Evolutionary conservation across 2,329 filamentous ascomycete species (phyloP).

Genomic region (Septoria petroselini): DNA sequence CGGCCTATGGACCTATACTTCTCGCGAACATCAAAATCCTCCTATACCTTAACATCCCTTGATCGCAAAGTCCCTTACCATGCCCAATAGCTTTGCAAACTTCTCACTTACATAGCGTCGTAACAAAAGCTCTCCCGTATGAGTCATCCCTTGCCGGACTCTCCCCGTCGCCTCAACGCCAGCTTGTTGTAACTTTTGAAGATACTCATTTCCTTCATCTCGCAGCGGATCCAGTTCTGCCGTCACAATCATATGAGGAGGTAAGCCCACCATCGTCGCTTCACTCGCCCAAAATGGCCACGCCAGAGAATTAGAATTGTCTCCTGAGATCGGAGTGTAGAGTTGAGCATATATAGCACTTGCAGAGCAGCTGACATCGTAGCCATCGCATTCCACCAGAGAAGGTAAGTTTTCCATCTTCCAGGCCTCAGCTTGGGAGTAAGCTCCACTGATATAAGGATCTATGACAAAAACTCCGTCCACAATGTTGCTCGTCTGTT

Average conservation of each 20-base stretch:
- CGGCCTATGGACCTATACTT: no score
- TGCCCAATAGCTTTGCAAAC: neutral
- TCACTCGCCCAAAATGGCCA: conserved; percentile 31
- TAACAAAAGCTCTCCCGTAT: conserved; percentile 24
- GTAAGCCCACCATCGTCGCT: conserved; percentile 29
- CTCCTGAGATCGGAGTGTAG: neutral
- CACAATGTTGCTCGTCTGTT: conserved; percentile 26
- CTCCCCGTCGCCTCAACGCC: conserved; percentile 26
- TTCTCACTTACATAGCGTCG: conserved; percentile 19
- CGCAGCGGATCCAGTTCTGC: conserved; percentile 33
- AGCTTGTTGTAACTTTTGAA: conserved; percentile 25
- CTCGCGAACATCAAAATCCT: no score
- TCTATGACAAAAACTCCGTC: conserved; percentile 25
- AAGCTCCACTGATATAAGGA: conserved; percentile 27
- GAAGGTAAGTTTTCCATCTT: conserved; percentile 21
- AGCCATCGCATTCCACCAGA: conserved; percentile 30
- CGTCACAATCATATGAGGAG: conserved; percentile 28
- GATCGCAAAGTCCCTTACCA: neutral
- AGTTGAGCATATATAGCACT: conserved; percentile 5
- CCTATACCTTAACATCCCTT: neutral
- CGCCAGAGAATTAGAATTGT: conserved; percentile 24
- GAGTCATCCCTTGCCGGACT: conserved; percentile 27
- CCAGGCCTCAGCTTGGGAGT: conserved; percentile 1
- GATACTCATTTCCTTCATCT: conserved; percentile 32
- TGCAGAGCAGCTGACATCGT: conserved; percentile 22